Conservation (phyloP, 768 basidiomycete species). For the Jaapia argillacea region DNA sequence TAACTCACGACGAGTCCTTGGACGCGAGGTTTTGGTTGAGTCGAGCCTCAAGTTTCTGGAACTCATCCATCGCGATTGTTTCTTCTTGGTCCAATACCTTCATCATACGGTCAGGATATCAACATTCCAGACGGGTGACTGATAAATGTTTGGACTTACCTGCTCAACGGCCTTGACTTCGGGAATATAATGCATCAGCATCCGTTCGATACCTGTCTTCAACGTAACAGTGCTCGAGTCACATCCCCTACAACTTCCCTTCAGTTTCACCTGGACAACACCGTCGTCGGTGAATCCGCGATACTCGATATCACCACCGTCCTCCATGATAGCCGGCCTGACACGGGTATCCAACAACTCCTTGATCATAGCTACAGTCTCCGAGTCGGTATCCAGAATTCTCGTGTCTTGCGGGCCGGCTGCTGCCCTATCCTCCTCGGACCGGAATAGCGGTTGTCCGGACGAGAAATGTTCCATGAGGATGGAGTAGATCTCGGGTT, state of each 20-base stretch:
- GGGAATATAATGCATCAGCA: slow-evolving; percentile 99
- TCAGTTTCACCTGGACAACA: slow-evolving; percentile 80
- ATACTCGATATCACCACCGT: slow-evolving; percentile 97
- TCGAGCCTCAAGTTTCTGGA: slow-evolving; percentile 75
- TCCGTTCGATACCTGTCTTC: slow-evolving; percentile 94
- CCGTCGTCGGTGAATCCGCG: slow-evolving; percentile 82
- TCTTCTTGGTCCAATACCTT: slow-evolving; percentile 93
- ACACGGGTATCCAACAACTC: slow-evolving; percentile 93
- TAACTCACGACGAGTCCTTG: slow-evolving; percentile 38
- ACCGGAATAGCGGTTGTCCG: slow-evolving; percentile 78
- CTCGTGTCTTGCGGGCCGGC: slow-evolving; percentile 90
- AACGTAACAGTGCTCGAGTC: slow-evolving; percentile 89
- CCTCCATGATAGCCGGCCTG: slow-evolving; percentile 96
- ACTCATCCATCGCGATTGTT: slow-evolving; percentile 76
- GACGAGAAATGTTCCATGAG: slow-evolving; percentile 98
- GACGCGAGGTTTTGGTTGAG: slow-evolving; percentile 32
- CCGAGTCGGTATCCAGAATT: slow-evolving; percentile 90
- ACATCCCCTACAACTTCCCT: slow-evolving; percentile 96
- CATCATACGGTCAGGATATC: neutral
- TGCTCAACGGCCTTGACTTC: slow-evolving; percentile 90
- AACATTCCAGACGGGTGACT: neutral
- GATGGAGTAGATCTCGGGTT: slow-evolving; percentile 93
- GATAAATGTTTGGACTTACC: slow-evolving; percentile 29
- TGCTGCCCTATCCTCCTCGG: slow-evolving; percentile 65
- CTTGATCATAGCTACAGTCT: slow-evolving; percentile 98